phyloP scores from a whole-genome alignment of 2,329 filamentous ascomycete species.

The Aplosporella prunicola region DNA sequence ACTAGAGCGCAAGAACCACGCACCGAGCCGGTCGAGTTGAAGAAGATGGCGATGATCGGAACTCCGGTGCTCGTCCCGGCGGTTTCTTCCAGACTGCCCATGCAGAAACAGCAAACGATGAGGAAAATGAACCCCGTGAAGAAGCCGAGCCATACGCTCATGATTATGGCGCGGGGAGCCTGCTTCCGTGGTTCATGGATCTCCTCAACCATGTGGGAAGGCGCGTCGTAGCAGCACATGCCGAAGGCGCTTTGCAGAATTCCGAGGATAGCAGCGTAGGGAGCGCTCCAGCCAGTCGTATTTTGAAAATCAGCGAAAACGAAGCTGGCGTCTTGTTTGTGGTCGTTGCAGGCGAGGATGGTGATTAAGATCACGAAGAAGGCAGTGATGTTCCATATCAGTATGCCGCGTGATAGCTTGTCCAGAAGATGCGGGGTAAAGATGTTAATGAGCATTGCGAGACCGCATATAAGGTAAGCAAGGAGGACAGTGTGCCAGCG shows the following conservation, averaged over 20 bases:
- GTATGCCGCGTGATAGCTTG: conserved; percentile 40
- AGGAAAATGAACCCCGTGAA: conserved; percentile 42
- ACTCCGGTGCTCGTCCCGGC: conserved; percentile 39
- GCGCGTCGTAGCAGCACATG: conserved; percentile 45
- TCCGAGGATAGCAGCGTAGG: conserved; percentile 45
- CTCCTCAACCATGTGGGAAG: conserved; percentile 48
- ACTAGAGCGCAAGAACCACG: conserved; percentile 37
- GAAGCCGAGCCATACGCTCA: conserved; percentile 36
- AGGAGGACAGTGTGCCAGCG: conserved; percentile 49
- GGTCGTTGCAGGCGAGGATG: conserved; percentile 44
- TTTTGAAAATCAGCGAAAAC: conserved; percentile 49
- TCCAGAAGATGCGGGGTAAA: conserved; percentile 43
- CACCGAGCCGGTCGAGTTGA: conserved; percentile 38
- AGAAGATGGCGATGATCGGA: conserved; percentile 45
- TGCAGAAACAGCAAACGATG: conserved; percentile 42
- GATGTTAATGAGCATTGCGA: conserved; percentile 41
- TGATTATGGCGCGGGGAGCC: conserved; percentile 40
- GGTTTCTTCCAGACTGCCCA: conserved; percentile 40
- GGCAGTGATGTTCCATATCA: conserved; percentile 45
- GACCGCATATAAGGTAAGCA: conserved; percentile 39
- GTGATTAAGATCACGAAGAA: conserved; percentile 45
- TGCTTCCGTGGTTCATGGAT: conserved; percentile 43
- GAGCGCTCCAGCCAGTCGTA: conserved; percentile 41
- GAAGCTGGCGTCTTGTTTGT: conserved; percentile 46
- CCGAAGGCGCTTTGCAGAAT: conserved; percentile 46